These are phyloP conservation scores for Trichocomaceae sp. DNA, from an alignment of 2,329 filamentous ascomycete species.

Conservation along the genomic window DNA sequence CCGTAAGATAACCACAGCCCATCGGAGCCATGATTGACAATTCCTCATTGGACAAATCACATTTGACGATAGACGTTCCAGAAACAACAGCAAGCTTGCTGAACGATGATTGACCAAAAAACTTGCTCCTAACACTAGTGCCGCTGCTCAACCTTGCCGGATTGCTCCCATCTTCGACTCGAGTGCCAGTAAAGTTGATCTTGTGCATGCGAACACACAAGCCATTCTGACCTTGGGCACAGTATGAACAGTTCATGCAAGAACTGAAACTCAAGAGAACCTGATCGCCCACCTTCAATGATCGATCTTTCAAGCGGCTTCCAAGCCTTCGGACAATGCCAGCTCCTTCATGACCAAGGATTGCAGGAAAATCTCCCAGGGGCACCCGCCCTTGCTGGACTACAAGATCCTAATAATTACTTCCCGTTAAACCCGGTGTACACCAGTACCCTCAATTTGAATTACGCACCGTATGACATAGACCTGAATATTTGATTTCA, in stretches of 20 bases:
- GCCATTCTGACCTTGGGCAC: slow-evolving; percentile 16
- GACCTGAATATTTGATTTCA: slow-evolving; percentile 31
- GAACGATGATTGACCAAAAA: slow-evolving; percentile 33
- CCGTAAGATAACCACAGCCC: slow-evolving; percentile 29
- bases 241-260: slow-evolving; percentile 19
- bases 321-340: slow-evolving; percentile 28
- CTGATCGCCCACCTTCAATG: slow-evolving; percentile 26
- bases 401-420: slow-evolving; percentile 19
- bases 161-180: slow-evolving; percentile 15
- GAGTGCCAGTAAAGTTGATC: slow-evolving; percentile 23
- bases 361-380: slow-evolving; percentile 20
- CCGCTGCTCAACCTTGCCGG: slow-evolving; percentile 19
- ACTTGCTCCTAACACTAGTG: slow-evolving; percentile 22
- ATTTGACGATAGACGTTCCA: slow-evolving; percentile 26
- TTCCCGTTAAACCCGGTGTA: neutral
- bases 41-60: slow-evolving; percentile 16
- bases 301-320: slow-evolving; percentile 19
- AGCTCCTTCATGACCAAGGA: slow-evolving; percentile 23
- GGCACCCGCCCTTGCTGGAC: slow-evolving; percentile 22
- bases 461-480: slow-evolving; percentile 27
- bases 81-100: slow-evolving; percentile 26
- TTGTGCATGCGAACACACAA: slow-evolving; percentile 19
- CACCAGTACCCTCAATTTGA: neutral
- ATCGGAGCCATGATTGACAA: slow-evolving; percentile 24
- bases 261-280: slow-evolving; percentile 24